These are phyloP conservation scores for Ascosphaera apis DNA, from an alignment of 2,329 filamentous ascomycete species.

Conservation along the genomic window DNA sequence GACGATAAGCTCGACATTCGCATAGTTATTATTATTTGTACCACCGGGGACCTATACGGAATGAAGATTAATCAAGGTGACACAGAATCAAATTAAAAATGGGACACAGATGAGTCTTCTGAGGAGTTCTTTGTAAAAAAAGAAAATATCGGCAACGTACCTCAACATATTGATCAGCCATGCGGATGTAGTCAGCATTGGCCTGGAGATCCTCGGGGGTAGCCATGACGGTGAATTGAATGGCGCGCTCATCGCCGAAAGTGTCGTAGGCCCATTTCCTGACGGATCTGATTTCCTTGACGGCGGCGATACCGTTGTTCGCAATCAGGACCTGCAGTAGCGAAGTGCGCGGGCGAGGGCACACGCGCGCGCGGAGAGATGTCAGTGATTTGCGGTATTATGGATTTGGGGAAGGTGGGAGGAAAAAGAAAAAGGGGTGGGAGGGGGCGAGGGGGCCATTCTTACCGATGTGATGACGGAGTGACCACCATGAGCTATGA, in stretches of 20 bases:
- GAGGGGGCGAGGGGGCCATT: neutral
- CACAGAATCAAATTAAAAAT: too few relatives aligned
- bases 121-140: too few relatives aligned
- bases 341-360: too few relatives aligned
- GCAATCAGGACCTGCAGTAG: constrained; percentile 71
- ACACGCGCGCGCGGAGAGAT: neutral
- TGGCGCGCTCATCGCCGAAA: constrained; percentile 92
- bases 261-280: constrained; percentile 99
- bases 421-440: neutral
- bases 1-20: constrained; percentile 97
- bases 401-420: neutral
- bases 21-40: constrained; percentile 99
- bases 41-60: constrained; percentile 55
- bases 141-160: too few relatives aligned
- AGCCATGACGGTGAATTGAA: constrained; percentile 99
- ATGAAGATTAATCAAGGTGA: constrained; percentile 1
- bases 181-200: constrained; percentile 97
- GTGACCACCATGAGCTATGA: constrained; percentile 70
- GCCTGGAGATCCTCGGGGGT: constrained; percentile 92
- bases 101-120: too few relatives aligned
- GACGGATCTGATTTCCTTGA: constrained; percentile 97
- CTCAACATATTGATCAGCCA: constrained; percentile 99
- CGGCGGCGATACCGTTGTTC: constrained; percentile 98
- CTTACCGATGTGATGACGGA: constrained; percentile 95
- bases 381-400: neutral